Evolutionary conservation across 495 filamentous ascomycete genomes (phyloP).

Genomic region (Aspergillus biplanus): DNA sequence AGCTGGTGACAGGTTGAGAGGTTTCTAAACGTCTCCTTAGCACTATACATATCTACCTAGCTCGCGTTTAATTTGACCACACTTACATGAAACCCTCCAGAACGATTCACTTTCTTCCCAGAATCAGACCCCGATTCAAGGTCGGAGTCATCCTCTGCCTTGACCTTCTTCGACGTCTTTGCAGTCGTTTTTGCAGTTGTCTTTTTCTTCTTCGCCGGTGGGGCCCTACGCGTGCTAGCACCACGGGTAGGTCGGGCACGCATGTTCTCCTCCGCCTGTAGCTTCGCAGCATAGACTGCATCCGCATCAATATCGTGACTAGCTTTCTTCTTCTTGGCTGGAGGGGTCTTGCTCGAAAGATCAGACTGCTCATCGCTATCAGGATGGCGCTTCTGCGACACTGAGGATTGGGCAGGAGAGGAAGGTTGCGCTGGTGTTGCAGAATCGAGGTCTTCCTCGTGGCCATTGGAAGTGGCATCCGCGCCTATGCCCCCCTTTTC

Average conservation of each 20-base stretch:
- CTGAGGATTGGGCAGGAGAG: constrained; percentile 55
- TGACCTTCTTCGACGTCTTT: constrained; percentile 78
- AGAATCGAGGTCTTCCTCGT: constrained; percentile 30
- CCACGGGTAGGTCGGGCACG: constrained; percentile 74
- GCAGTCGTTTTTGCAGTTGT: constrained; percentile 62
- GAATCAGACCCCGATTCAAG: constrained; percentile 64
- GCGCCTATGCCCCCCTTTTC: constrained; percentile 47
- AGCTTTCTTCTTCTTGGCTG: constrained; percentile 60
- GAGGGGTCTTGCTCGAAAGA: constrained; percentile 45
- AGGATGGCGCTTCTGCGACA: constrained; percentile 59
- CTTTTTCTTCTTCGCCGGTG: constrained; percentile 67
- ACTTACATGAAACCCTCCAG: constrained; percentile 70
- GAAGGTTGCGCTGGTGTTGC: constrained; percentile 44
- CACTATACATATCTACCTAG: background rate
- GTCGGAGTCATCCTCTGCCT: constrained; percentile 79
- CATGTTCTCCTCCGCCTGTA: constrained; percentile 91
- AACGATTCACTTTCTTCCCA: constrained; percentile 65
- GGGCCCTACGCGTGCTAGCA: constrained; percentile 56
- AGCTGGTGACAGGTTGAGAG: constrained; percentile 65
- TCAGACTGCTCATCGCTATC: constrained; percentile 55
- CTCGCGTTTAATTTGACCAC: constrained; percentile 12
- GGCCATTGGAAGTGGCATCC: constrained; percentile 49
- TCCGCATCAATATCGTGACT: constrained; percentile 70
- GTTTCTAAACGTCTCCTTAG: constrained; percentile 54
- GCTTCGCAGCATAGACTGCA: constrained; percentile 78